These are phyloP conservation scores for Fusarium begoniae DNA, from an alignment of 2,329 filamentous ascomycete genomes.

Conservation along the genomic window DNA sequence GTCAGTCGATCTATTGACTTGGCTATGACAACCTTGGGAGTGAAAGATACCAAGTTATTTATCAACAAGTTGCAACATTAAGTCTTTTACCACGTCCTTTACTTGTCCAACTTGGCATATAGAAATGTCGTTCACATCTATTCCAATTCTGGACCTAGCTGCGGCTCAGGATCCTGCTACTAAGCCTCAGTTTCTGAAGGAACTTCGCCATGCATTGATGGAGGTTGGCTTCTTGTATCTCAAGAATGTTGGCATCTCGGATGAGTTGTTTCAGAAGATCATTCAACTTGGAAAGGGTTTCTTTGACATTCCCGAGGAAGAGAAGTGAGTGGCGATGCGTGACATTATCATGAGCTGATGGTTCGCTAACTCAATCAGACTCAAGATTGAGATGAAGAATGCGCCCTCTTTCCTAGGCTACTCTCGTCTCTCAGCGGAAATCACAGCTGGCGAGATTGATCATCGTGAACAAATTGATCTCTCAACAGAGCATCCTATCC, in stretches of 20 bases:
- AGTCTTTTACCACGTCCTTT: background rate
- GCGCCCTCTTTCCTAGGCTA: constrained; percentile 77
- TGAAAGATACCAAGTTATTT: constrained; percentile 35
- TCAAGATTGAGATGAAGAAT: constrained; percentile 78
- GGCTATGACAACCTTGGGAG: constrained; percentile 5
- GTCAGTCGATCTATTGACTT: background rate
- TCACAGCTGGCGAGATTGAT: constrained; percentile 79
- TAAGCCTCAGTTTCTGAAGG: constrained; percentile 75
- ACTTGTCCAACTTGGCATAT: background rate
- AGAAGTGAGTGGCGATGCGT: constrained; percentile 66
- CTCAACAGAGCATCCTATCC: constrained; percentile 78
- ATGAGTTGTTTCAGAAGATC: constrained; percentile 71
- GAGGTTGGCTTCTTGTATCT: constrained; percentile 92
- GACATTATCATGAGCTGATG: background rate
- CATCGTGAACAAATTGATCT: constrained; percentile 90
- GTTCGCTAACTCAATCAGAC: constrained; percentile 48
- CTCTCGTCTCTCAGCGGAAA: constrained; percentile 71
- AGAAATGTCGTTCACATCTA: constrained; percentile 74
- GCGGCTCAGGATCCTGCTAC: constrained; percentile 69
- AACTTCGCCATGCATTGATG: constrained; percentile 79
- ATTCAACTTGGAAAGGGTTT: constrained; percentile 75
- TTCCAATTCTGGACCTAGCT: constrained; percentile 82
- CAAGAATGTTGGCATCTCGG: constrained; percentile 78
- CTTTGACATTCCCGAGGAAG: constrained; percentile 78
- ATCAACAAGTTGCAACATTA: constrained; percentile 15